Conservation (phyloP, 768 basidiomycete genomes). For the Macrocybe gigantea region DNA sequence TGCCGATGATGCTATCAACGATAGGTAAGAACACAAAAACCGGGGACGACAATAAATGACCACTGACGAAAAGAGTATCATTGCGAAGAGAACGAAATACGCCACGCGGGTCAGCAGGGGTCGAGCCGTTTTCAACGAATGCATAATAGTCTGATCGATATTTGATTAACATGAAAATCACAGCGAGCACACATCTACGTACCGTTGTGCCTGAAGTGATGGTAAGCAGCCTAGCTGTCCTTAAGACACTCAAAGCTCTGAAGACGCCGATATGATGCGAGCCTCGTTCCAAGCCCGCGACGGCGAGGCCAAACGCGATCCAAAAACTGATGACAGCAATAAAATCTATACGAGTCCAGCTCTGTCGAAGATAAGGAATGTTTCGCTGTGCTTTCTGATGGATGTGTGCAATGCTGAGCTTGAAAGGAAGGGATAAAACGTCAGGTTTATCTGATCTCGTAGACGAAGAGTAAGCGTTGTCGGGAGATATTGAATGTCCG, state of each 20-base stretch:
- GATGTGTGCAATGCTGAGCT: constrained; percentile 48
- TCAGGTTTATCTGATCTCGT: constrained; percentile 41
- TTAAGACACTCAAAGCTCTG: constrained; percentile 80
- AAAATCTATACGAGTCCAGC: constrained; percentile 88
- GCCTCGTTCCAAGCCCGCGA: constrained; percentile 62
- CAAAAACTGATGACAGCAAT: constrained; percentile 85
- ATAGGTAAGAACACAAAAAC: not conserved
- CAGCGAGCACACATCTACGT: constrained; percentile 19
- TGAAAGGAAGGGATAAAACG: constrained; percentile 54
- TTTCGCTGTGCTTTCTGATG: constrained; percentile 56
- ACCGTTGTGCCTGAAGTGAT: constrained; percentile 92
- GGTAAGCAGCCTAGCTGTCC: constrained; percentile 76
- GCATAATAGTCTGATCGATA: constrained; percentile 65
- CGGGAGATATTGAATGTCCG: no score
- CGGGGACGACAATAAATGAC: not conserved
- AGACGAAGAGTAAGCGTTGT: no score
- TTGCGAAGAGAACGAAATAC: constrained; percentile 88
- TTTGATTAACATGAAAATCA: constrained; percentile 6
- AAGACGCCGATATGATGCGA: constrained; percentile 78
- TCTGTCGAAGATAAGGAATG: constrained; percentile 86
- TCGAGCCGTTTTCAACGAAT: constrained; percentile 83
- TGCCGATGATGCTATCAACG: constrained; percentile 72
- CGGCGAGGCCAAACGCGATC: constrained; percentile 71
- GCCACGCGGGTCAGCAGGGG: constrained; percentile 88
- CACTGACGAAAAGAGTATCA: constrained; percentile 79